Conservation (phyloP, 805 yeast species). For the Ogataea pignaliae region DNA sequence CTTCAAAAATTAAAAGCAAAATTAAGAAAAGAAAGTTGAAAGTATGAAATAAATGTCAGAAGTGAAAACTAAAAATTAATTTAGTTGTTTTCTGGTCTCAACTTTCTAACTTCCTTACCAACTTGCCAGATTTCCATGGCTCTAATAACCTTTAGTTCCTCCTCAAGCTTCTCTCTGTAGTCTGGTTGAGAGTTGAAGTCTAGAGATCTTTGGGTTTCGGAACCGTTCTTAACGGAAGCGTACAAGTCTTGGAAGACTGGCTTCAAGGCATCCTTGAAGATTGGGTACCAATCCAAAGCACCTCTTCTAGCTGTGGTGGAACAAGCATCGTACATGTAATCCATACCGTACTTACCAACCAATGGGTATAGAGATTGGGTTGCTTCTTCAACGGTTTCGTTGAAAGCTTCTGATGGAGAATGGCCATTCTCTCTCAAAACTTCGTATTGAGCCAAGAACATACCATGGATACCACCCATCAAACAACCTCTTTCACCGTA, state of each 20-base stretch:
- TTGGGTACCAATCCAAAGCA: slow-evolving; percentile 99
- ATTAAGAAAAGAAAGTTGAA: neutral
- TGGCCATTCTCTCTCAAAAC: slow-evolving; percentile 99
- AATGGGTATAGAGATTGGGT: slow-evolving; percentile 99
- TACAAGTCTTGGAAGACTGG: slow-evolving; percentile 97
- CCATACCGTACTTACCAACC: slow-evolving; percentile 99
- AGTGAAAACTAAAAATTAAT: neutral
- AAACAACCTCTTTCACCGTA: slow-evolving; percentile 99
- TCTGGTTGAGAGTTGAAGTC: slow-evolving; percentile 98
- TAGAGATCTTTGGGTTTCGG: slow-evolving; percentile 96
- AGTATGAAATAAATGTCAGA: neutral
- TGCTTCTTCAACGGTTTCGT: slow-evolving; percentile 99
- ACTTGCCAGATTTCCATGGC: slow-evolving; percentile 99
- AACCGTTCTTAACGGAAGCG: slow-evolving; percentile 91
- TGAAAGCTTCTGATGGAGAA: slow-evolving; percentile 99
- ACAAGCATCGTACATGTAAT: slow-evolving; percentile 99
- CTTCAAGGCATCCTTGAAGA: slow-evolving; percentile 97
- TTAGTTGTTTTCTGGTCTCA: slow-evolving; percentile 98
- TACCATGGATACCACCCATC: slow-evolving; percentile 99
- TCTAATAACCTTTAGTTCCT: slow-evolving; percentile 90
- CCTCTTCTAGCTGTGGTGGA: slow-evolving; percentile 99
- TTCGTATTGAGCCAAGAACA: slow-evolving; percentile 99
- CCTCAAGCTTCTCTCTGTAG: slow-evolving; percentile 94
- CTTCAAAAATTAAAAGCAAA: too few relatives aligned
- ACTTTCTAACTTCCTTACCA: slow-evolving; percentile 99